phyloP scores from a whole-genome alignment of 768 basidiomycete genomes.

The Floccularia luteovirens region DNA sequence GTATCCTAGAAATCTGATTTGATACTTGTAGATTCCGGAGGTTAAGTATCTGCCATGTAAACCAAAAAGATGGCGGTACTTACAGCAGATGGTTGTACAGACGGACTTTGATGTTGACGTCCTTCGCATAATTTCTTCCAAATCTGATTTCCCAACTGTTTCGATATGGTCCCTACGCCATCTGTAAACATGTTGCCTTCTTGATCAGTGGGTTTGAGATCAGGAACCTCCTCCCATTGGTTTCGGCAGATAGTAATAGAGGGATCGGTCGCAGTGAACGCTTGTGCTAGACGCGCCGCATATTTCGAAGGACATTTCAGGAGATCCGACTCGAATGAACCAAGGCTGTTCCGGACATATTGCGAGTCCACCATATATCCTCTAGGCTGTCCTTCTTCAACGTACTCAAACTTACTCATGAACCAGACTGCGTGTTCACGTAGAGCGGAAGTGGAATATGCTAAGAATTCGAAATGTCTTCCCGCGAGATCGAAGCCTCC shows the following conservation, averaged over 20 bases:
- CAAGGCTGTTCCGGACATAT: constrained; percentile 54
- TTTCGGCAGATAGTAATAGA: constrained; percentile 46
- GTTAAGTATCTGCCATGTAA: no score
- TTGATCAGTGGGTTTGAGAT: constrained; percentile 30
- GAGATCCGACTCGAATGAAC: constrained; percentile 51
- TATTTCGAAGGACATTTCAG: constrained; percentile 65
- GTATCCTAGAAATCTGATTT: constrained; percentile 77
- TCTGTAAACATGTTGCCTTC: constrained; percentile 52
- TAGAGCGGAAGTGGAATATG: constrained; percentile 74
- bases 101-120: constrained; percentile 22
- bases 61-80: no score
- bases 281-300: constrained; percentile 78
- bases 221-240: constrained; percentile 60
- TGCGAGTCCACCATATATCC: constrained; percentile 43
- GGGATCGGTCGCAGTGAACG: constrained; percentile 76
- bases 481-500: constrained; percentile 66
- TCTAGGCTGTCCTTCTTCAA: constrained; percentile 11
- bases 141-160: constrained; percentile 46
- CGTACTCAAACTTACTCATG: constrained; percentile 51
- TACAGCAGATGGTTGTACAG: constrained; percentile 53
- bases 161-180: constrained; percentile 75
- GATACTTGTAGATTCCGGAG: constrained; percentile 36
- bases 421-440: constrained; percentile 84
- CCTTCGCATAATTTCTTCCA: constrained; percentile 46
- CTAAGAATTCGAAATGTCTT: constrained; percentile 70